These are phyloP conservation scores for Clarkia xantiana DNA, from an alignment of 345 rosid genomes.

Conservation along the genomic window DNA sequence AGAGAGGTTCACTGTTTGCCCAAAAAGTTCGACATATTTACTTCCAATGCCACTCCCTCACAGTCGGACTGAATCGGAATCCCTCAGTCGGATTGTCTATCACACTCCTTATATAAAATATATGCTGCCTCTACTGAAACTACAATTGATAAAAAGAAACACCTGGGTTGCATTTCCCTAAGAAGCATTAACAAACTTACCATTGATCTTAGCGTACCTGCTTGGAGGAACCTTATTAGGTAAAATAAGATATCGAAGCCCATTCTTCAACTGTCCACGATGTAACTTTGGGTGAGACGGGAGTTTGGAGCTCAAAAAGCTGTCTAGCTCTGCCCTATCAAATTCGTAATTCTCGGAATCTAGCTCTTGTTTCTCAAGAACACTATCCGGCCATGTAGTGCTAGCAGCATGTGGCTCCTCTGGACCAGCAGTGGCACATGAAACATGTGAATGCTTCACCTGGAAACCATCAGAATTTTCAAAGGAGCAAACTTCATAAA, in stretches of 20 bases:
- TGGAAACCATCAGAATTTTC: conserved; percentile 14
- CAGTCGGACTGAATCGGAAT: no score
- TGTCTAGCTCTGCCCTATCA: conserved; percentile 30
- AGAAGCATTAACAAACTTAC: conserved; percentile 2
- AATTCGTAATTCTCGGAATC: conserved; percentile 40
- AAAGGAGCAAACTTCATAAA: neutral
- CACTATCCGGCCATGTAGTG: conserved; percentile 71
- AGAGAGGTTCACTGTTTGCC: no score
- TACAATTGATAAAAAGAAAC: no score
- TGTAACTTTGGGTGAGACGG: conserved; percentile 80
- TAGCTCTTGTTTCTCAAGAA: conserved; percentile 53
- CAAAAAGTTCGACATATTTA: no score
- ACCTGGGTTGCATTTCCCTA: neutral
- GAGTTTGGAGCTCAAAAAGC: conserved; percentile 54
- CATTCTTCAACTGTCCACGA: conserved; percentile 80
- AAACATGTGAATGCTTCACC: conserved; percentile 32
- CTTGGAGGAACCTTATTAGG: conserved; percentile 94
- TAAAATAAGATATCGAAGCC: conserved; percentile 87
- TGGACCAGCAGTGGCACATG: conserved; percentile 76
- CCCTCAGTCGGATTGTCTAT: no score
- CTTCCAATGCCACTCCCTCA: no score
- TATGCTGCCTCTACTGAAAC: no score
- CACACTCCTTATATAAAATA: no score
- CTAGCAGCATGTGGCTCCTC: conserved; percentile 96
- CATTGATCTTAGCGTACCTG: conserved; percentile 33